phyloP scores from a whole-genome alignment of 2,329 filamentous ascomycete genomes.

The Beauveria medogensis region DNA sequence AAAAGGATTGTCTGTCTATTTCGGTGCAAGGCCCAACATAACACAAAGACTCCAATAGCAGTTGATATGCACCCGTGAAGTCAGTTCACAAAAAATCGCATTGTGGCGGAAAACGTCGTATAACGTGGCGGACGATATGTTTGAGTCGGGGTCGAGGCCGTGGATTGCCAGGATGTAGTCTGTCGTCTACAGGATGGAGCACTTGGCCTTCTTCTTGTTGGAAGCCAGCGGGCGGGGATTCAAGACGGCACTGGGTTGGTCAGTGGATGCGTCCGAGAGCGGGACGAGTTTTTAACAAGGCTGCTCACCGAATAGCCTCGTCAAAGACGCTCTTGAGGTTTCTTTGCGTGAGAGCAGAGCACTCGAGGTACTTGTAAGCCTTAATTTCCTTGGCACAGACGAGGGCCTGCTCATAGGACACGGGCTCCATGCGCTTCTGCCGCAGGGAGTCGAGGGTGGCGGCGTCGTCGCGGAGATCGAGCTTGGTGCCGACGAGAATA shows the following conservation, averaged over 20 bases:
- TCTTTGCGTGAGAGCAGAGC: slow-evolving; percentile 90
- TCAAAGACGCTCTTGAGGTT: slow-evolving; percentile 99
- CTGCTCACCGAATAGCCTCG: slow-evolving; percentile 84
- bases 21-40: slow-evolving; percentile 10
- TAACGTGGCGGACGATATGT: neutral
- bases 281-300: slow-evolving; percentile 5
- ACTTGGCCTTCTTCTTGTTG: slow-evolving; percentile 59
- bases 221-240: slow-evolving; percentile 53
- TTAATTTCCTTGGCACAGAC: slow-evolving; percentile 87
- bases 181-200: slow-evolving; percentile 54
- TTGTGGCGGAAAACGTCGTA: neutral
- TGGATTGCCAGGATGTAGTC: neutral
- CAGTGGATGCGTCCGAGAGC: neutral
- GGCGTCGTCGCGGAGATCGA: slow-evolving; percentile 86
- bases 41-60: slow-evolving; percentile 16
- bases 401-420: slow-evolving; percentile 87
- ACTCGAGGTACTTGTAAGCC: slow-evolving; percentile 96
- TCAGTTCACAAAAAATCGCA: slow-evolving; percentile 1
- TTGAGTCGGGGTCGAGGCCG: neutral
- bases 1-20: slow-evolving; percentile 9
- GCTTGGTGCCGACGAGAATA: slow-evolving; percentile 93
- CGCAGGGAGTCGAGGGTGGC: slow-evolving; percentile 73
- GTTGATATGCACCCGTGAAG: neutral
- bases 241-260: slow-evolving; percentile 55
- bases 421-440: slow-evolving; percentile 93